Evolutionary conservation across 1,284 basidiomycete species (phyloP), one percentile per base, ranked within the genome.

Genomic region (Microbotryum violaceum): DNA sequence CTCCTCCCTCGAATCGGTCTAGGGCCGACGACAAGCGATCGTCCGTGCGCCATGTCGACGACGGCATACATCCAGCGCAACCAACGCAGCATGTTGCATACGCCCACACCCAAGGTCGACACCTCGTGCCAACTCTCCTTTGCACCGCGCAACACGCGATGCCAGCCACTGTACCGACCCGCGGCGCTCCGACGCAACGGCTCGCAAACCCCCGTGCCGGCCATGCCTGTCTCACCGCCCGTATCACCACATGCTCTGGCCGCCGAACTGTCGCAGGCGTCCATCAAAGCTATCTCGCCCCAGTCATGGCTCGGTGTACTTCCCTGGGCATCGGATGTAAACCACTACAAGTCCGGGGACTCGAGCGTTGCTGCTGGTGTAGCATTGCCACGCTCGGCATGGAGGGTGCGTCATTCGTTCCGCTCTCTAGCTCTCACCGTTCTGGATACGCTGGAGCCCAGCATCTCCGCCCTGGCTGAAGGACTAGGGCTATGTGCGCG

Each of bases 91-190:
- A 31, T 27, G 27, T 12, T 53, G 33, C 51, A 12, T 12, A 33
- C 51, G 27, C 3, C 51, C 23, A 42, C 37, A 18, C 37, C 37
- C 37, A 42, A 42, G 37, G 37, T 42, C 37, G 37, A 42, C 16
- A 42, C 37, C 1, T 53, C 51, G 31, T 25, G 33, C 25, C 25
- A 25, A 31, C 31, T 53, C n/a, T 53, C 10, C n/a, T 53, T 53
- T 29, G 51, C 51, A 53, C 51, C 51, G n/a, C 23, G 51, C 23
- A 31, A 33, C 29, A 31, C 25, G 31, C n/a, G 27, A 10, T 42
- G 37, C 37, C 51, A 53, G 31, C 51, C 51, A n/a, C 31, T 53
- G 51, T 53, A 53, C 51, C 25, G 51, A 16, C 51, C 51, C 20
- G 51, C 51, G 4, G 23, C 51, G 31, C 27, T 53, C 20, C n/a